Conservation (phyloP, 257 asterid genomes). For the Osmanthus fragrans region DNA sequence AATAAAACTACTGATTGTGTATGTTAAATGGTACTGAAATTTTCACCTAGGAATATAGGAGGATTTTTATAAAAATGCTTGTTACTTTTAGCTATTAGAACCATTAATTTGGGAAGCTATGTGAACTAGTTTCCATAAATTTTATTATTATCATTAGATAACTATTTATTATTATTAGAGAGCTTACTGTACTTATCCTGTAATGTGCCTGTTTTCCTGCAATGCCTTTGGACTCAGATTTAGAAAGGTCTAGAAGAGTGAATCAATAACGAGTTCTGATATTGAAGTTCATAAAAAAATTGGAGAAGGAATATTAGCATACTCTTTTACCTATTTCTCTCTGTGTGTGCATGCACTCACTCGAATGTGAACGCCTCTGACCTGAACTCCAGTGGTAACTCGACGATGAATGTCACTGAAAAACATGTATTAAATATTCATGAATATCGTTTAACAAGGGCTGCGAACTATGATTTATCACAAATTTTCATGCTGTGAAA, state of each 20-base stretch:
- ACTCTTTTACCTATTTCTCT: constrained; percentile 6
- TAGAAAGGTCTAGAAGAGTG: constrained; percentile 18
- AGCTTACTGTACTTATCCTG: background rate
- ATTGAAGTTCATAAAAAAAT: constrained; percentile 7
- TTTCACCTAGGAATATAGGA: background rate
- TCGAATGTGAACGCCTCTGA: background rate
- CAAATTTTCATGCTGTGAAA: background rate
- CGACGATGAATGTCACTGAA: background rate
- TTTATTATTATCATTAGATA: background rate
- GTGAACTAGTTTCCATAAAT: background rate
- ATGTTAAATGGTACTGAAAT: background rate
- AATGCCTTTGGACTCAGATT: constrained; percentile 17
- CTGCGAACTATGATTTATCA: background rate
- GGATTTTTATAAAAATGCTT: background rate
- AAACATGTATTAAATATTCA: background rate
- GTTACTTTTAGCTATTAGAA: background rate
- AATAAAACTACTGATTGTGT: background rate
- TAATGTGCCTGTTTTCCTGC: constrained; percentile 15
- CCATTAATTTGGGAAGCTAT: background rate
- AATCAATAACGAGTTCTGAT: constrained; percentile 15
- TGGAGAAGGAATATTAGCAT: constrained; percentile 27
- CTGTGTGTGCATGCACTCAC: background rate
- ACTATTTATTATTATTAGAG: background rate
- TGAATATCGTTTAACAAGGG: background rate
- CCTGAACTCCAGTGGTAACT: background rate